Conservation (phyloP, 1,284 basidiomycete species). For the Coniferiporia weirii region DNA sequence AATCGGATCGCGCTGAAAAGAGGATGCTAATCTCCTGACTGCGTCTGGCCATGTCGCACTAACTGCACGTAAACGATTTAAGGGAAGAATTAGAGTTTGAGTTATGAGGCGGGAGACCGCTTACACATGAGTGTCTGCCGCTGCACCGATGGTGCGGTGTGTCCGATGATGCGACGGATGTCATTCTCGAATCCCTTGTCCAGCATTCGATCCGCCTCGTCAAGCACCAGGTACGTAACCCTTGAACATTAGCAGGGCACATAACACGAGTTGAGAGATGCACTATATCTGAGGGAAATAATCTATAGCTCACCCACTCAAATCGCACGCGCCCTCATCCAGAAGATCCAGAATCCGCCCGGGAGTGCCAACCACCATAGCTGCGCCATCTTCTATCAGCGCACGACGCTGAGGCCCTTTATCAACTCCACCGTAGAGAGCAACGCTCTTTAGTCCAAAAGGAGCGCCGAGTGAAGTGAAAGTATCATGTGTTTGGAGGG, state of each 20-base stretch:
- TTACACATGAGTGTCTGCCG: constrained; percentile 92
- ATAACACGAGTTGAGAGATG: constrained; percentile 9
- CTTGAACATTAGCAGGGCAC: constrained; percentile 30
- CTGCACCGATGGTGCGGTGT: constrained; percentile 59
- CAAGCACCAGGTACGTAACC: constrained; percentile 89
- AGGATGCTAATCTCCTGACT: constrained; percentile 88
- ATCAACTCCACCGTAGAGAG: constrained; percentile 89
- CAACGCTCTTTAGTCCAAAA: constrained; percentile 76
- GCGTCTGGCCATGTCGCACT: constrained; percentile 98
- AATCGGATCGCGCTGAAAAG: constrained; percentile 84
- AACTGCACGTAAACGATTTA: constrained; percentile 43
- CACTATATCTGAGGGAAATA: background rate
- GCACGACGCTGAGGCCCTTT: constrained; percentile 74
- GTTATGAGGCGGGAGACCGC: constrained; percentile 27
- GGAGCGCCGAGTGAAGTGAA: constrained; percentile 74
- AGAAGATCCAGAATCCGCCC: constrained; percentile 90
- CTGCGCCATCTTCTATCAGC: constrained; percentile 53
- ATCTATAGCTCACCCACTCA: constrained; percentile 54
- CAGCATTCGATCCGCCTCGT: constrained; percentile 98
- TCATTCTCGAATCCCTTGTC: constrained; percentile 99
- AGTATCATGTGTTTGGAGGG: constrained; percentile 90
- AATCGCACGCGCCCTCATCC: constrained; percentile 77
- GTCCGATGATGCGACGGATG: constrained; percentile 86
- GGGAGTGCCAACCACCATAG: constrained; percentile 91
- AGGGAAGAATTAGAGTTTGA: constrained; percentile 1